These are phyloP conservation scores for Lepidium aucheri DNA, from an alignment of 345 rosid species.

Conservation along the genomic window DNA sequence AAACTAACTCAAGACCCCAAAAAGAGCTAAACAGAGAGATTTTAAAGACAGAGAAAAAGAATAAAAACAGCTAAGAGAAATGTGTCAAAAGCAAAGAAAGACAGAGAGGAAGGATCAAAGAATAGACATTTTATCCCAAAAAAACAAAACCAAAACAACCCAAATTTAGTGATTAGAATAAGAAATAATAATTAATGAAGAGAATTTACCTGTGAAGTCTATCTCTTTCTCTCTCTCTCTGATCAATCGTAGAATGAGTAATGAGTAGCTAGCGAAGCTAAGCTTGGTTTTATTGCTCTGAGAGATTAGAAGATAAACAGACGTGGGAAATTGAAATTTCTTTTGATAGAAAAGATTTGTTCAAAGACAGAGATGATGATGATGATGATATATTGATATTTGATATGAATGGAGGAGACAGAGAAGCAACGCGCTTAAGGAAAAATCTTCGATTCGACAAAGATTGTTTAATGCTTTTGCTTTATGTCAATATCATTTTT, in stretches of 20 bases:
- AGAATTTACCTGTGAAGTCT: conserved; percentile 27
- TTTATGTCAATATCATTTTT: conserved; percentile 13
- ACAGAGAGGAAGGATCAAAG: conserved; percentile 23
- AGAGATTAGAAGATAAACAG: background rate
- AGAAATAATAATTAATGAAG: background rate
- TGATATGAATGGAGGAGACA: conserved; percentile 12
- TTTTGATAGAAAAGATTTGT: conserved; percentile 19
- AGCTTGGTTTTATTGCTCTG: background rate
- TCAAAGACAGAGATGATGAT: conserved; percentile 17
- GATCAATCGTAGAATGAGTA: background rate
- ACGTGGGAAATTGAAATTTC: conserved; percentile 12
- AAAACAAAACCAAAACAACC: background rate
- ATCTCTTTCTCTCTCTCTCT: background rate
- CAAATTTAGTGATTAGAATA: conserved; percentile 8
- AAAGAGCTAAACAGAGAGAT: background rate
- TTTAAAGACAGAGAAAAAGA: background rate
- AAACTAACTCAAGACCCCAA: background rate
- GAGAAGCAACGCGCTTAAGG: conserved; percentile 27
- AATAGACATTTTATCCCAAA: conserved; percentile 1
- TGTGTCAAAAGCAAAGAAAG: conserved; percentile 12
- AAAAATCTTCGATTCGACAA: conserved; percentile 16
- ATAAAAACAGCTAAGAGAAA: conserved; percentile 9
- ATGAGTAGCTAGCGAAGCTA: background rate
- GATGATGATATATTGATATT: too few relatives aligned
- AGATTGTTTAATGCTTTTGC: background rate